Base-by-base conservation (phyloP, 768 basidiomycete genomes). In the Xerocomus spinulosus region DNA sequence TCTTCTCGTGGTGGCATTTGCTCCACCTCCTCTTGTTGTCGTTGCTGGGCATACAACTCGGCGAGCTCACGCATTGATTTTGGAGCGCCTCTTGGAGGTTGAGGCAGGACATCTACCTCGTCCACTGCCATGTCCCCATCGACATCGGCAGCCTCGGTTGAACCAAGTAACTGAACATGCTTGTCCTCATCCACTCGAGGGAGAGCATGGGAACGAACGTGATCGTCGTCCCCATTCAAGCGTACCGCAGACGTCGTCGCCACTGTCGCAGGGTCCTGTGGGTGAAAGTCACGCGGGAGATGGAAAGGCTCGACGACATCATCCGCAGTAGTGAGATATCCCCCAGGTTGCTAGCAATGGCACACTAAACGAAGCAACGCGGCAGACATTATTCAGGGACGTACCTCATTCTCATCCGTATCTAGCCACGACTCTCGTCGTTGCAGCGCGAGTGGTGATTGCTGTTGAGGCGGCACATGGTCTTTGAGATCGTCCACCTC, bases 291-390 rank as follows among this genome's bases (percentile, higher is more conserved):
- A 52, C 80, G 81, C 1, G 89, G 89, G 23, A 92, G 69, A 48
- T 76, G 76, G 63, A 81, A 92, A 2, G 80, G 78, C 62, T 85
- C 72, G 2, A 92, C 85, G 44, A 91, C 83, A 50, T 79, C 81
- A 57, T 84, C 86, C 7, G 81, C 84, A 13, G 75, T 81, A 7
- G 78, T 73, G 15, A 92, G 70, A 64, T 86, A 90, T 7, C 80
- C 79, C 12, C 85, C 86, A 10, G 46, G 53, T 58, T 67, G 60
- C 49, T 60, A 30, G 26, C 21, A 26, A 23, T 28, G 28, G 15
- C 42, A 9, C n/a, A 18, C 13, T 4, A 14, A 8, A 30, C 74
- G 15, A 63, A 49, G 60, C 58, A 44, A 50, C 45, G 26, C 14
- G 1, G n/a, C 18, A 13, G 3, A 38, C 42, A 18, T 15, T 9